These are phyloP conservation scores for Heritiera fomes DNA, from an alignment of 345 rosid genomes.

Conservation along the genomic window DNA sequence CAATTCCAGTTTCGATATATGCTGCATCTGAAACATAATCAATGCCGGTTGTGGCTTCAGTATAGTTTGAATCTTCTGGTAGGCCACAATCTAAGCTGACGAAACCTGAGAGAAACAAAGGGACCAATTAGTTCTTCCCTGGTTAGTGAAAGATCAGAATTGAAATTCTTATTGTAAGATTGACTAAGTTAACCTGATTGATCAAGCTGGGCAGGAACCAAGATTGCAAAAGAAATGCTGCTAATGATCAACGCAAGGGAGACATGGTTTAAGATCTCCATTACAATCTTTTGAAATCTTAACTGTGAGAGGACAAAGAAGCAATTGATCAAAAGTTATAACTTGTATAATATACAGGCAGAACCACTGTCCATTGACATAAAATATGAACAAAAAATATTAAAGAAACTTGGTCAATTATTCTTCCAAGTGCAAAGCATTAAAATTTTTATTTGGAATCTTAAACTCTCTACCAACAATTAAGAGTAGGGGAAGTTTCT, in stretches of 20 bases:
- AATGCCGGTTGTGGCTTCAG: slow-evolving; percentile 30
- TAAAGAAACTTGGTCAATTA: neutral
- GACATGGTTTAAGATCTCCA: slow-evolving; percentile 10
- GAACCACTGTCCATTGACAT: neutral
- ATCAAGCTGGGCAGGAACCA: slow-evolving; percentile 34
- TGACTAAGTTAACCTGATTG: slow-evolving; percentile 30
- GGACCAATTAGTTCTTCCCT: neutral
- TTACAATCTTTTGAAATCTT: neutral
- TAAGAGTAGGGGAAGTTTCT: too few relatives aligned
- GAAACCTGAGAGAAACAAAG: slow-evolving; percentile 34
- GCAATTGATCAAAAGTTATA: neutral
- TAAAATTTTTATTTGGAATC: neutral
- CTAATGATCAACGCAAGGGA: slow-evolving; percentile 18
- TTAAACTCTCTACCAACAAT: neutral
- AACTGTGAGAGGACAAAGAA: neutral
- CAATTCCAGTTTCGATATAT: slow-evolving; percentile 33
- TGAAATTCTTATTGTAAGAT: neutral
- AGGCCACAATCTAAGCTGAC: slow-evolving; percentile 47
- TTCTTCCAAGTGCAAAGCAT: neutral
- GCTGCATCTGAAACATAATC: slow-evolving; percentile 17
- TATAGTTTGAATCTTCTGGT: slow-evolving; percentile 30
- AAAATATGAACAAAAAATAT: neutral
- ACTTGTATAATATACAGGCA: neutral
- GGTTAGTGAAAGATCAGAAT: neutral
- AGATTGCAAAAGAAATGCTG: slow-evolving; percentile 13